These are phyloP conservation scores for Fusarium annulatum DNA, from an alignment of 2,329 filamentous ascomycete genomes.

Conservation along the genomic window DNA sequence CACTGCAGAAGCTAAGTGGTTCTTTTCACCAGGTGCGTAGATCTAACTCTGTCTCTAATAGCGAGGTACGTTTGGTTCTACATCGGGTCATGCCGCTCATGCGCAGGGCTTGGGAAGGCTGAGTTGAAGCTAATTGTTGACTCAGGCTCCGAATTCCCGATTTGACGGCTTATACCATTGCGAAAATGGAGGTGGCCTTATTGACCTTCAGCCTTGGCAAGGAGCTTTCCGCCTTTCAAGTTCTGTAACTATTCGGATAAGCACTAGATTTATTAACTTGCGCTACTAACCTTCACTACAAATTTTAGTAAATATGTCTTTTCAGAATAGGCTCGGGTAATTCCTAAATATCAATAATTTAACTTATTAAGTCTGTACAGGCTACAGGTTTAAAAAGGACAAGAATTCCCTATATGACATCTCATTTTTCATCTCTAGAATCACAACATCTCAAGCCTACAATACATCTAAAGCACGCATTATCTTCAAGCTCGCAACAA, in stretches of 20 bases:
- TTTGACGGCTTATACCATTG: background rate
- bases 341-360: accelerated
- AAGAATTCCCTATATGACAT: background rate
- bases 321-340: too few relatives aligned
- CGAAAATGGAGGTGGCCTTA: background rate
- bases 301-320: background rate
- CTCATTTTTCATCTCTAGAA: accelerated
- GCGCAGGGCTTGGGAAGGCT: background rate
- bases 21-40: too few relatives aligned
- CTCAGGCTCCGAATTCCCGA: background rate
- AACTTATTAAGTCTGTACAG: background rate
- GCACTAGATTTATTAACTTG: background rate
- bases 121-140: background rate
- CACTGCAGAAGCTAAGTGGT: accelerated
- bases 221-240: background rate
- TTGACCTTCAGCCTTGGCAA: background rate
- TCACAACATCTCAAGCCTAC: background rate
- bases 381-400: background rate
- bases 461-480: background rate
- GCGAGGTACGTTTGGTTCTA: background rate
- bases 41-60: background rate
- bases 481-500: background rate
- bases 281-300: background rate
- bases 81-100: background rate
- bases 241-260: background rate